phyloP scores from a whole-genome alignment of 306 rosid species.

The Erythrophleum fordii region DNA sequence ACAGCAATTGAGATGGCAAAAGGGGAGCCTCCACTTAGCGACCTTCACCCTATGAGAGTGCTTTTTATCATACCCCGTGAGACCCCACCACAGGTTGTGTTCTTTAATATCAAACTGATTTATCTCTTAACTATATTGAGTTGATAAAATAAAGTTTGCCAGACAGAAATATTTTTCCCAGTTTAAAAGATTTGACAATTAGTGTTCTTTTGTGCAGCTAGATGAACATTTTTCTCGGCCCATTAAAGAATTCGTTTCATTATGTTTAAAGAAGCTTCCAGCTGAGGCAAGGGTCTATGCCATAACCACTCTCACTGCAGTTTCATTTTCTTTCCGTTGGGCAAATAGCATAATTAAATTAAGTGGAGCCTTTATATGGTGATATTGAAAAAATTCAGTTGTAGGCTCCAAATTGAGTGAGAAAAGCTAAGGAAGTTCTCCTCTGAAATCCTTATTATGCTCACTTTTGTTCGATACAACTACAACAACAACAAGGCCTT shows the following conservation, averaged over 20 bases:
- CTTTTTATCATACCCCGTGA: conserved; percentile 27
- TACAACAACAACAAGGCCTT: too few relatives aligned
- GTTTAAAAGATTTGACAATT: not conserved
- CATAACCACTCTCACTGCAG: not conserved
- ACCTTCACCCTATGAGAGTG: conserved; percentile 26
- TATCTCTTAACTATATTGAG: not conserved
- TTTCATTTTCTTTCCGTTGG: not conserved
- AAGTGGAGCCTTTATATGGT: not conserved
- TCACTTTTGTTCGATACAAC: not conserved
- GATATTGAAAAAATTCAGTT: not conserved
- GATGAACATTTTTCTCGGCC: conserved; percentile 21
- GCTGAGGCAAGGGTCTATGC: conserved; percentile 27
- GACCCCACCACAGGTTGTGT: conserved; percentile 20
- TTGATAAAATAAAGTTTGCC: not conserved
- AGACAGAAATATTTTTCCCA: conserved; percentile 23
- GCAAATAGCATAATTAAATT: not conserved
- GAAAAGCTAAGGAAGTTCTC: not conserved
- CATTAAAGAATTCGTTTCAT: conserved; percentile 5
- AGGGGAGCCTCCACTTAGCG: conserved; percentile 24
- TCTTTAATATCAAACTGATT: conserved; percentile 2
- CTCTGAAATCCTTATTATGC: not conserved
- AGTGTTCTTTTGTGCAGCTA: conserved; percentile 2
- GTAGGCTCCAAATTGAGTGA: not conserved
- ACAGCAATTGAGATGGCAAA: conserved; percentile 25
- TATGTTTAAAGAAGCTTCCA: conserved; percentile 18